These are phyloP conservation scores for Coniophora puteana DNA, from an alignment of 1,284 basidiomycete species.

Conservation along the genomic window DNA sequence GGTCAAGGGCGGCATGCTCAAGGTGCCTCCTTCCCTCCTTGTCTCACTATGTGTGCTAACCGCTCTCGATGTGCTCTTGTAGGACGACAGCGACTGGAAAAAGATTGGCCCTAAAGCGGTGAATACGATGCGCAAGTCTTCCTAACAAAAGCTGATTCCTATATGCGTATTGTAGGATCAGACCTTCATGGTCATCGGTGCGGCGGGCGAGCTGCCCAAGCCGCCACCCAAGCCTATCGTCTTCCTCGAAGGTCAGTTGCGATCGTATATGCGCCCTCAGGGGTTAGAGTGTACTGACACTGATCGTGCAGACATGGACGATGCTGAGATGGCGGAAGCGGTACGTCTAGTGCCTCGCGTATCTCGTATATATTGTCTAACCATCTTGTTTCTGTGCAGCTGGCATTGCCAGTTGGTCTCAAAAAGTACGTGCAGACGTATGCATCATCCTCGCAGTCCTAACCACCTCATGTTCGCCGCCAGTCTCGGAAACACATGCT, in stretches of 20 bases:
- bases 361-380: constrained; percentile 6
- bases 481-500: constrained; percentile 87
- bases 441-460: neutral
- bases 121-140: constrained; percentile 18
- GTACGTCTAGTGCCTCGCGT: constrained; percentile 44
- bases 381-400: constrained; percentile 25
- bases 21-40: constrained; percentile 42
- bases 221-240: constrained; percentile 76
- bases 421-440: constrained; percentile 45
- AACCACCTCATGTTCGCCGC: constrained; percentile 12
- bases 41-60: constrained; percentile 1
- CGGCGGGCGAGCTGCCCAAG: constrained; percentile 88
- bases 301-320: constrained; percentile 73
- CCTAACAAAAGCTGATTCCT: neutral
- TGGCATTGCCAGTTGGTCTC: constrained; percentile 68
- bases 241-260: constrained; percentile 69
- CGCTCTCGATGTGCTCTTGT: neutral
- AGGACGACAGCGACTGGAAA: constrained; percentile 86
- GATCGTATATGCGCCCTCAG: constrained; percentile 3
- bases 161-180: constrained; percentile 47
- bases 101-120: constrained; percentile 83
- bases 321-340: constrained; percentile 74
- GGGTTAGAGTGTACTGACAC: constrained; percentile 9
- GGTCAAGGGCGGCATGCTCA: constrained; percentile 92
- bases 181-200: constrained; percentile 87